Conservation (phyloP, 805 yeast species). For the Lipomyces mesembrius region DNA sequence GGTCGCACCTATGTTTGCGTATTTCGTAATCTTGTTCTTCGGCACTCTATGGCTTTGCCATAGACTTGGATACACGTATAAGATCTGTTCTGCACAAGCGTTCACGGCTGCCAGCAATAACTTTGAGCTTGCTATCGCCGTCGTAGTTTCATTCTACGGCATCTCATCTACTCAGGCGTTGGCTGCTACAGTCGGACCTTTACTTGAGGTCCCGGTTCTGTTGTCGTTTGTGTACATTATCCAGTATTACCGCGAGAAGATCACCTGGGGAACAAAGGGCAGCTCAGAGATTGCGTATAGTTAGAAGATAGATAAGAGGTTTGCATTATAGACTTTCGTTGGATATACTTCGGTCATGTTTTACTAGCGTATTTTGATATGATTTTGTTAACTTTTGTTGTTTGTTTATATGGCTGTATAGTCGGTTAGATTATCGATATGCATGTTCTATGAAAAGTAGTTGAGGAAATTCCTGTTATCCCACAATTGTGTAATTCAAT, state of each 20-base stretch:
- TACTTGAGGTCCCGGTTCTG: constrained; percentile 61
- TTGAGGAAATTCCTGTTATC: no score
- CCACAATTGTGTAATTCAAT: no score
- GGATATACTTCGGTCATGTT: not conserved
- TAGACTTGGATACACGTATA: constrained; percentile 43
- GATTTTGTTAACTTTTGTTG: not conserved
- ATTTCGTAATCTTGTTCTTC: constrained; percentile 56
- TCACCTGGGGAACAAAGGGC: constrained; percentile 30
- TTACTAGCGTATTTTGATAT: not conserved
- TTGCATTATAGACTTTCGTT: not conserved
- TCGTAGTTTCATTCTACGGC: constrained; percentile 52
- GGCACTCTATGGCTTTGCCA: constrained; percentile 51
- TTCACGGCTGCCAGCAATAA: constrained; percentile 64
- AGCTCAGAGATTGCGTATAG: constrained; percentile 18
- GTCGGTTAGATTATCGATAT: not conserved
- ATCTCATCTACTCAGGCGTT: constrained; percentile 58
- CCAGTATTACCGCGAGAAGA: constrained; percentile 20
- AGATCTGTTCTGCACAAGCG: constrained; percentile 54
- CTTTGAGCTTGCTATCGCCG: constrained; percentile 60
- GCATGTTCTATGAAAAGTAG: no score
- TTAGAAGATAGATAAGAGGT: not conserved
- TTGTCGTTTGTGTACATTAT: constrained; percentile 37
- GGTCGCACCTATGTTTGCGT: constrained; percentile 54
- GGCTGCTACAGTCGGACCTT: constrained; percentile 63
- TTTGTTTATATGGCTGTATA: not conserved